A percentile compares a stretch with the other conserved stretches of the same genome.
phyloP scores from a whole-genome alignment of 1,139 yeast genomes.

The Diutina sp. region DNA sequence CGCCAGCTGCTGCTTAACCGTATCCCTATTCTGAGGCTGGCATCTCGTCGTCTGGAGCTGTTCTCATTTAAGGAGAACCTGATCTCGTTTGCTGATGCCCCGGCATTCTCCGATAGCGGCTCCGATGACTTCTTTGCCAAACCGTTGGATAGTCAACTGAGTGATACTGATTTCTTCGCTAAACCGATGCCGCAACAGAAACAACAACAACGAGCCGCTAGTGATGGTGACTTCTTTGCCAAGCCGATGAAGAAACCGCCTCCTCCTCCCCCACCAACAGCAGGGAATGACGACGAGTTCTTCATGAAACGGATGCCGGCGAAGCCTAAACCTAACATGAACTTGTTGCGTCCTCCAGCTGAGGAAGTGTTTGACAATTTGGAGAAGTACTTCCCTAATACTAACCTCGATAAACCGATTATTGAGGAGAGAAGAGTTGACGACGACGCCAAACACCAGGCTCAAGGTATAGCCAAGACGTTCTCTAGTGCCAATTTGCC shows the following conservation, averaged over 20 bases:
- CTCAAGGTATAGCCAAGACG: constrained; percentile 22
- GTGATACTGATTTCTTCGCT: constrained; percentile 21
- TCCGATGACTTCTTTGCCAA: constrained; percentile 44
- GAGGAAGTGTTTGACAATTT: constrained; percentile 87
- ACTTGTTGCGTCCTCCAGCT: constrained; percentile 66
- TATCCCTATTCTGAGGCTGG: background rate
- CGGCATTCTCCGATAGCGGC: constrained; percentile 26
- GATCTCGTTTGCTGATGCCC: constrained; percentile 64
- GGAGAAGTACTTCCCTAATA: constrained; percentile 83
- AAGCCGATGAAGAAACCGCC: constrained; percentile 11
- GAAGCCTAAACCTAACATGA: background rate
- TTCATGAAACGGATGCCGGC: constrained; percentile 11
- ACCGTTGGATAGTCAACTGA: constrained; percentile 6
- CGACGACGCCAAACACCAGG: background rate
- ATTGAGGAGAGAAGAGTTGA: constrained; percentile 36
- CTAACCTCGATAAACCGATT: constrained; percentile 87
- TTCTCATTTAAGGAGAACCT: constrained; percentile 44
- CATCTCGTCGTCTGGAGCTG: background rate
- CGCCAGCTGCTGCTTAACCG: background rate
- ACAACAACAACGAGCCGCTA: constrained; percentile 5
- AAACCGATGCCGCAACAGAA: constrained; percentile 11
- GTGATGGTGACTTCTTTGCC: constrained; percentile 19
- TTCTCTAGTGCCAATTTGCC: constrained; percentile 32
- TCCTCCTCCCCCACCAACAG: background rate
- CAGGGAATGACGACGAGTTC: constrained; percentile 12